Base-by-base conservation (phyloP, 2,329 filamentous ascomycete species). In the Ophiostoma pallidulum region DNA sequence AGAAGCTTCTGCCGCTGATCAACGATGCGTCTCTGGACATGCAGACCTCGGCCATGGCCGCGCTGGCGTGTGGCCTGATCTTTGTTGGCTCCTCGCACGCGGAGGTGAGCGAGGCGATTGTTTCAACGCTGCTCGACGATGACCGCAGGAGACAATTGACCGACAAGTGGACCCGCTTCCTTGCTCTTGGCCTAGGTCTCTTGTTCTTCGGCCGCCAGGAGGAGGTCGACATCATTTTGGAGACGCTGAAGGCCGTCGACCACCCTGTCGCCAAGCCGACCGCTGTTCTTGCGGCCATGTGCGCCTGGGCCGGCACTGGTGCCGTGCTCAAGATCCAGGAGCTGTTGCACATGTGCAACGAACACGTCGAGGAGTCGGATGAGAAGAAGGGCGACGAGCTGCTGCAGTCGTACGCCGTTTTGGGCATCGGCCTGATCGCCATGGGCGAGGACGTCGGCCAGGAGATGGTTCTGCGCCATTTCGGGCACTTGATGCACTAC, bases 401-500 rank as follows among this genome's bases (percentile, higher is more conserved):
- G 47, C 80, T 96, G 40, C 94, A 98, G 65, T 86, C 90, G 4
- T 98, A 98, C 62, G 92, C 92, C 48, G 91, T 98, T 3, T 77
- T 98, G 49, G 94, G 92, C 58, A 82, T 98, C 50, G 91, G 88
- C 12, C 72, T 98, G 47, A 92, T 98, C 49, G 84, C 91, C 14
- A 98, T 98, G 92, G 92, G 92, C 51, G 92, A 98, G 64, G 94
- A 98, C 51, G 83, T 98, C 48, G 94, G 94, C 5, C 92, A 98
- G 64, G 92, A 98, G 63, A 98, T 98, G 92, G 90, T 97, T 10
- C 76, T 98, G 35, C 84, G 92, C 50, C 92, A 96, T 62, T 97
- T 98, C 59, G 92, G 90, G 42, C 92, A 98, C 65, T 75, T 98
- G 51, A 98, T 98, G 92, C 92, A 98, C 70, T 98, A 98, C 60